Percentiles rank a stretch among this genome's conserved stretches.
phyloP scores from a whole-genome alignment of 2,329 filamentous ascomycete species.

The Aspergillus phoenicis region DNA sequence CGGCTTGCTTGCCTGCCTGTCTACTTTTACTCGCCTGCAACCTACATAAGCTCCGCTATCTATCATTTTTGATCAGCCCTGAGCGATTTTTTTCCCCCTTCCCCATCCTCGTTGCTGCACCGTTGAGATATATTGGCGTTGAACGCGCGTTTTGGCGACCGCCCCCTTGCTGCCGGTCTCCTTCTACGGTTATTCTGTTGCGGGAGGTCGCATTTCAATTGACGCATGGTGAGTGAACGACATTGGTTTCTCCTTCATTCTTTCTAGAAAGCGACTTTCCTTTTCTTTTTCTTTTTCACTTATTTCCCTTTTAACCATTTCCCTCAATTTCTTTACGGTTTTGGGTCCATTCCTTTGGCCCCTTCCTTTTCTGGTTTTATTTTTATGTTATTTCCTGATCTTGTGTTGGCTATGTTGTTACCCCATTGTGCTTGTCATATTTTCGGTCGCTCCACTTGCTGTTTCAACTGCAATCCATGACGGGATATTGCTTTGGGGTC shows the following conservation, averaged over 20 bases:
- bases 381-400: background rate
- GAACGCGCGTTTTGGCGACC: conserved; percentile 11
- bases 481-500: background rate
- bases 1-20: too few species aligned
- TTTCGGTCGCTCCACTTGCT: background rate
- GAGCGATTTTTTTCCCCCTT: conserved; percentile 10
- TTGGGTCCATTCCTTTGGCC: background rate
- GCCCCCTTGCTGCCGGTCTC: conserved; percentile 10
- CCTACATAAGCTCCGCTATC: conserved; percentile 3
- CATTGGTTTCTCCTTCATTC: background rate
- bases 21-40: background rate
- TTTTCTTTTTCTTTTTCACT: background rate
- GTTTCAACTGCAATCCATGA: background rate
- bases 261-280: background rate
- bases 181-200: conserved; percentile 8
- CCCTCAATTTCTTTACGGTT: too few species aligned
- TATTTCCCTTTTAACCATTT: background rate
- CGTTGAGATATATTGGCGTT: conserved; percentile 11
- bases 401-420: background rate
- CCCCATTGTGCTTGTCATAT: background rate
- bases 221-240: conserved; percentile 9
- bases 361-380: background rate
- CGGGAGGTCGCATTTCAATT: conserved; percentile 6
- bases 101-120: conserved; percentile 3
- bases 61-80: conserved; percentile 7